These are phyloP conservation scores for Phytophthora sp. DNA, from an alignment of 352 stramenopile genomes.

Conservation along the genomic window DNA sequence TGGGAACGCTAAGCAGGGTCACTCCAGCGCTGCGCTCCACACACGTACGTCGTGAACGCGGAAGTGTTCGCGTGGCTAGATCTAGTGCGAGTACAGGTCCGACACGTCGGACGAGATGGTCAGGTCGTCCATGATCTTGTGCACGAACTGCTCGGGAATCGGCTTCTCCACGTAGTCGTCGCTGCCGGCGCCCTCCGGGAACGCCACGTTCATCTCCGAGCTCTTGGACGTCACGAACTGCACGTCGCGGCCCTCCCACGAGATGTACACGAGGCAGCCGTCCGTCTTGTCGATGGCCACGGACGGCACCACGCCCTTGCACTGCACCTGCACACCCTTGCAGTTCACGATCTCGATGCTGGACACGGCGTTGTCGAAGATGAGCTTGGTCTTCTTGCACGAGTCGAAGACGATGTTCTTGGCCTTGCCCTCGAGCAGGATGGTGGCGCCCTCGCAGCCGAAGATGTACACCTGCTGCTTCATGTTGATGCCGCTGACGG, in stretches of 20 bases:
- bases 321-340: slow-evolving; percentile 96
- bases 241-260: slow-evolving; percentile 88
- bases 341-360: slow-evolving; percentile 98
- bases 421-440: slow-evolving; percentile 97
- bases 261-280: slow-evolving; percentile 96
- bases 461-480: slow-evolving; percentile 98
- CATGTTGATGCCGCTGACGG: slow-evolving; percentile 90
- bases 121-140: slow-evolving; percentile 90
- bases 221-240: slow-evolving; percentile 97
- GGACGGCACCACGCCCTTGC: slow-evolving; percentile 92
- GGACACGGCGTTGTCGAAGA: slow-evolving; percentile 97
- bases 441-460: slow-evolving; percentile 93
- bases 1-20: no score
- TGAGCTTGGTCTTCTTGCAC: slow-evolving; percentile 95
- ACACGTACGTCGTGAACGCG: not conserved
- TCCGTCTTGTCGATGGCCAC: slow-evolving; percentile 99
- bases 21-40: not conserved
- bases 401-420: slow-evolving; percentile 97
- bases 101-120: slow-evolving; percentile 93
- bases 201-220: slow-evolving; percentile 97
- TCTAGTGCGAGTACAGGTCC: slow-evolving; percentile 93
- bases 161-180: slow-evolving; percentile 95
- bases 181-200: slow-evolving; percentile 80
- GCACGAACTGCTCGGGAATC: slow-evolving; percentile 98
- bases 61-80: slow-evolving; percentile 10